These are phyloP conservation scores for Tolypocladium album DNA, from an alignment of 2,329 filamentous ascomycete species.

Conservation along the genomic window DNA sequence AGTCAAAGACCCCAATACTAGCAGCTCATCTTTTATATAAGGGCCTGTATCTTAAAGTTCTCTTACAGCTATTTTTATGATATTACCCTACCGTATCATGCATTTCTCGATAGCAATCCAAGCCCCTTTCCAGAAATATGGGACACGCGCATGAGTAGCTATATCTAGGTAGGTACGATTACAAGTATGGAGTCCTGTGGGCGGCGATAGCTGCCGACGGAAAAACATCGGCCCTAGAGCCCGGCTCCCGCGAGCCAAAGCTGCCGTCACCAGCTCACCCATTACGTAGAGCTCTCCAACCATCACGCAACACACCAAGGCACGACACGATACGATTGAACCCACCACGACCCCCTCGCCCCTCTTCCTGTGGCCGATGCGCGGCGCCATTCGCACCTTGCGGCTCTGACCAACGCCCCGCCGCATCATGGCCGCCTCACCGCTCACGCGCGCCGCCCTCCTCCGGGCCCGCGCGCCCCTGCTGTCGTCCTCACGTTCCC, in stretches of 20 bases:
- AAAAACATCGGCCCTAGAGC: neutral
- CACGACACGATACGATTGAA: neutral
- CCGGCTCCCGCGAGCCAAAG: neutral
- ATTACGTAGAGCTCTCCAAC: neutral
- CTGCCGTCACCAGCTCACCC: neutral
- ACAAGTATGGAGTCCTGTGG: too few relatives aligned
- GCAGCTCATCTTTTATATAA: too few relatives aligned
- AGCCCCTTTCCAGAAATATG: too few relatives aligned
- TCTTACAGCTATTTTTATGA: too few relatives aligned
- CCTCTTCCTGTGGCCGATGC: constrained; percentile 1
- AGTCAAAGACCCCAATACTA: too few relatives aligned
- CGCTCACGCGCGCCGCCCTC: constrained; percentile 11
- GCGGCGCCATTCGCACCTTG: constrained; percentile 3
- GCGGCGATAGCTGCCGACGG: neutral
- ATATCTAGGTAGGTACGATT: too few relatives aligned
- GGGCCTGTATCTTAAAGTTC: too few relatives aligned
- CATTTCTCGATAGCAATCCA: too few relatives aligned
- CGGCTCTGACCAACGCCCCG: constrained; percentile 5
- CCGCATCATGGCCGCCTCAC: constrained; percentile 15
- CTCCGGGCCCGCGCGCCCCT: constrained; percentile 1
- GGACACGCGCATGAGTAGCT: too few relatives aligned
- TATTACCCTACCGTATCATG: too few relatives aligned
- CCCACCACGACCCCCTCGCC: neutral
- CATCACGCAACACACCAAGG: neutral
- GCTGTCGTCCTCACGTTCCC: constrained; percentile 7